phyloP scores from a whole-genome alignment of 2,329 filamentous ascomycete genomes.

The Fusarium pilosicola region DNA sequence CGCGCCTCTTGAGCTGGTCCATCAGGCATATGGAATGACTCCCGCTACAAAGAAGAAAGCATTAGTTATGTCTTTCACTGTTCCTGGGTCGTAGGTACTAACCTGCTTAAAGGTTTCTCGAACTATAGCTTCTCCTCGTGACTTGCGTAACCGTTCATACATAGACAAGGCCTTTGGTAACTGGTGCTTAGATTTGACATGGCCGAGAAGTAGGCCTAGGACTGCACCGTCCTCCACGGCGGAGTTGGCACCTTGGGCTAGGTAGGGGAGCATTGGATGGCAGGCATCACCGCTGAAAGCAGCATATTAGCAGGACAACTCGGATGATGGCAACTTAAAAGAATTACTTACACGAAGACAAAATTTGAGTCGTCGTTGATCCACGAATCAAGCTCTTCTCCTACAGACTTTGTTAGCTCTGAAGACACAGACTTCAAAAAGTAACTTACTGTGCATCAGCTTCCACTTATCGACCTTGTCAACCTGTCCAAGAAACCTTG shows the following conservation, averaged over 20 bases:
- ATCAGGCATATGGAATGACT: slow-evolving; percentile 60
- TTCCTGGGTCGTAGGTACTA: too few relatives aligned
- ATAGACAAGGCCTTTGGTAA: slow-evolving; percentile 56
- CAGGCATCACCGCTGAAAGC: slow-evolving; percentile 65
- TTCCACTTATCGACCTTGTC: slow-evolving; percentile 13
- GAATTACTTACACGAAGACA: slow-evolving; percentile 53
- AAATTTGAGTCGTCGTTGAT: slow-evolving; percentile 63
- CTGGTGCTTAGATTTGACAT: slow-evolving; percentile 57
- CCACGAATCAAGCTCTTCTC: slow-evolving; percentile 51
- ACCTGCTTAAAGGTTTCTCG: slow-evolving; percentile 67
- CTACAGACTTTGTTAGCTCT: fast-evolving
- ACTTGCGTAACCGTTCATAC: slow-evolving; percentile 60
- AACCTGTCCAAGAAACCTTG: slow-evolving; percentile 7
- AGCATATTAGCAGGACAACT: fast-evolving
- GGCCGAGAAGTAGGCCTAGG: slow-evolving; percentile 66
- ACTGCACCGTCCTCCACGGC: slow-evolving; percentile 75
- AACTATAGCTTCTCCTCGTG: slow-evolving; percentile 64
- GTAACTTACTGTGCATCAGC: slow-evolving; percentile 4
- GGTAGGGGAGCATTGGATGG: slow-evolving; percentile 71
- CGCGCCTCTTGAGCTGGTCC: background rate
- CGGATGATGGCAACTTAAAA: fast-evolving
- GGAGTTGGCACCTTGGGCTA: slow-evolving; percentile 74
- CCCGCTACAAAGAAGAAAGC: slow-evolving; percentile 48
- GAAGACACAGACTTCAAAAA: fast-evolving
- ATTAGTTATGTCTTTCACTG: too few relatives aligned